A percentile compares a stretch with the other conserved stretches of the same genome.
Conservation (phyloP, 208 protist genomes). For the Spongospora subterranea region DNA sequence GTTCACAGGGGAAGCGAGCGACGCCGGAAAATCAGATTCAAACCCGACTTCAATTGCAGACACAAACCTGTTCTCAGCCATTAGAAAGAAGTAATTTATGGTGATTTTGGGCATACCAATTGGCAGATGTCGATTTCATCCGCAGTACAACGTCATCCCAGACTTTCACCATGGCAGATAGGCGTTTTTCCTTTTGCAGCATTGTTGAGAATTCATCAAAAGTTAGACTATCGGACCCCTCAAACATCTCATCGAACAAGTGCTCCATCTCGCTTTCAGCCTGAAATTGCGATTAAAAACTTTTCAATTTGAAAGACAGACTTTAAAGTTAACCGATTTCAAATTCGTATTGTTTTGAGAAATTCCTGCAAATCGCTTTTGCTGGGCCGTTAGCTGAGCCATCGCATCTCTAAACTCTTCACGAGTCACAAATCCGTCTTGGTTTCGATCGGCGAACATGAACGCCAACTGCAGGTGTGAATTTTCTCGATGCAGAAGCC, state of each 20-base stretch:
- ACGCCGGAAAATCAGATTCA: neutral
- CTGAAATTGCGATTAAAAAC: too few species aligned
- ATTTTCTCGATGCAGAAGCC: neutral
- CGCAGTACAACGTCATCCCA: too few species aligned
- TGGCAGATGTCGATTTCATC: too few species aligned
- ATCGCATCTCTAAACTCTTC: too few species aligned
- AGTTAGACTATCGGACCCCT: neutral
- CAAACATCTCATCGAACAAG: neutral
- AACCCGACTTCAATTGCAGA: conserved; percentile 10
- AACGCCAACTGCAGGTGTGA: neutral
- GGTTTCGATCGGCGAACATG: neutral
- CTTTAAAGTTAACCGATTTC: too few species aligned
- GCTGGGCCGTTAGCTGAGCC: too few species aligned
- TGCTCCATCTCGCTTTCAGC: neutral
- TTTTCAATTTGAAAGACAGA: too few species aligned
- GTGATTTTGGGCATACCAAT: too few species aligned
- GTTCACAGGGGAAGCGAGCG: neutral
- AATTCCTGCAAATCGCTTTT: too few species aligned
- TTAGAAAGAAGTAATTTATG: neutral
- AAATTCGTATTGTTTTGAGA: too few species aligned
- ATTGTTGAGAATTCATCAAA: neutral
- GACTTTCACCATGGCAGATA: too few species aligned
- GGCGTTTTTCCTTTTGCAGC: neutral
- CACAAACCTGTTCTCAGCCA: neutral
- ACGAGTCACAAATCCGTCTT: too few species aligned